Percentiles rank a stretch among this genome's conserved stretches.
phyloP scores from a whole-genome alignment of 176 grass and related monocot genomes.

The Thalia dealbata region DNA sequence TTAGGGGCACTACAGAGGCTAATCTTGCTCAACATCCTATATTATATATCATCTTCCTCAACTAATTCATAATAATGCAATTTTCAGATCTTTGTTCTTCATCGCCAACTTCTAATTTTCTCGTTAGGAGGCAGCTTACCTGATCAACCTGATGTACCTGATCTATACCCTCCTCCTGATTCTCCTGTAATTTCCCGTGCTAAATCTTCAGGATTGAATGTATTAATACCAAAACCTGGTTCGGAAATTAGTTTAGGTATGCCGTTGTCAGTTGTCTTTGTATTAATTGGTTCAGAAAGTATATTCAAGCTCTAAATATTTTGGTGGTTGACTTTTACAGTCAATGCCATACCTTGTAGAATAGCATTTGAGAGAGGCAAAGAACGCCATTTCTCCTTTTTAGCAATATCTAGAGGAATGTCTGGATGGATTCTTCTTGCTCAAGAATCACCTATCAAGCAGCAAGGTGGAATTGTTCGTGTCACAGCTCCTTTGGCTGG shows the following conservation, averaged over 20 bases:
- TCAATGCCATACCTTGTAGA: constrained; percentile 66
- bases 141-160: constrained; percentile 53
- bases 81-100: constrained; percentile 90
- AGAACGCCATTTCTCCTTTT: constrained; percentile 82
- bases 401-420: constrained; percentile 53
- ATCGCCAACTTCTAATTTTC: constrained; percentile 83
- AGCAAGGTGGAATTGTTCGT: constrained; percentile 59
- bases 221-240: constrained; percentile 58
- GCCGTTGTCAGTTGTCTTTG: neutral
- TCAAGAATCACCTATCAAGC: constrained; percentile 74
- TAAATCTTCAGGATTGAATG: constrained; percentile 41
- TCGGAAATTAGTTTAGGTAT: constrained; percentile 80
- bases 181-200: constrained; percentile 39
- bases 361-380: constrained; percentile 99
- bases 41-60: constrained; percentile 11
- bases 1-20: neutral
- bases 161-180: constrained; percentile 38
- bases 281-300: neutral
- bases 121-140: constrained; percentile 61
- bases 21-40: neutral
- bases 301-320: neutral
- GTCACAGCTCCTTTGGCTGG: constrained; percentile 77
- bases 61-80: constrained; percentile 14
- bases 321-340: constrained; percentile 36
- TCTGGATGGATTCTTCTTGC: constrained; percentile 92